phyloP scores from a whole-genome alignment of 257 asterid genomes.

The Nicotiana noctiflora region DNA sequence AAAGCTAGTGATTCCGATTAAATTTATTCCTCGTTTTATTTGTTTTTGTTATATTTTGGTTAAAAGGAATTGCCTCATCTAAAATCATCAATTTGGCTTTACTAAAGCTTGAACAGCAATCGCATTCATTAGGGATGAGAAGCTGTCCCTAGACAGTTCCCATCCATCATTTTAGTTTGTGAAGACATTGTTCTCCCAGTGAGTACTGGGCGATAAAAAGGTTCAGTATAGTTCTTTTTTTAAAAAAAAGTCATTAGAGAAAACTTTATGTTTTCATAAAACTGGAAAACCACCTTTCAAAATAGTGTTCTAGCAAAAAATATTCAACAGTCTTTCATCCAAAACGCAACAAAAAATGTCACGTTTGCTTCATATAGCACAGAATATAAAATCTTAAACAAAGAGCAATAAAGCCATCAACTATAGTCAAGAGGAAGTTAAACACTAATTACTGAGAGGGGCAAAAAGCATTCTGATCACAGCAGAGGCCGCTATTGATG shows the following conservation, averaged over 20 bases:
- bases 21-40: too few species aligned
- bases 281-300: not conserved
- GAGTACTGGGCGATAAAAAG: too few species aligned
- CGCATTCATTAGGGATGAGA: not conserved
- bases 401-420: not conserved
- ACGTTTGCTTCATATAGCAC: not conserved
- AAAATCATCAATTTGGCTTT: not conserved
- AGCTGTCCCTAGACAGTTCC: not conserved
- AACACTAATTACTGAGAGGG: not conserved
- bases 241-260: not conserved
- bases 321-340: too few species aligned
- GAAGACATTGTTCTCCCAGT: not conserved
- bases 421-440: not conserved
- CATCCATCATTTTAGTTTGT: not conserved
- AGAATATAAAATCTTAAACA: not conserved
- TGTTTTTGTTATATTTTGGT: not conserved
- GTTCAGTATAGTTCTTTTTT: too few species aligned
- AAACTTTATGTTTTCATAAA: not conserved
- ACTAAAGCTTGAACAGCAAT: not conserved
- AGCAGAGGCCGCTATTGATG: conserved; percentile 35
- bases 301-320: too few species aligned
- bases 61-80: not conserved
- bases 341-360: too few species aligned
- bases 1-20: too few species aligned
- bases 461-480: conserved; percentile 14